A percentile compares a stretch with the other conserved stretches of the same genome.
Conservation (phyloP, 129 eudicot genomes). For the Flaveria sonorensis region DNA sequence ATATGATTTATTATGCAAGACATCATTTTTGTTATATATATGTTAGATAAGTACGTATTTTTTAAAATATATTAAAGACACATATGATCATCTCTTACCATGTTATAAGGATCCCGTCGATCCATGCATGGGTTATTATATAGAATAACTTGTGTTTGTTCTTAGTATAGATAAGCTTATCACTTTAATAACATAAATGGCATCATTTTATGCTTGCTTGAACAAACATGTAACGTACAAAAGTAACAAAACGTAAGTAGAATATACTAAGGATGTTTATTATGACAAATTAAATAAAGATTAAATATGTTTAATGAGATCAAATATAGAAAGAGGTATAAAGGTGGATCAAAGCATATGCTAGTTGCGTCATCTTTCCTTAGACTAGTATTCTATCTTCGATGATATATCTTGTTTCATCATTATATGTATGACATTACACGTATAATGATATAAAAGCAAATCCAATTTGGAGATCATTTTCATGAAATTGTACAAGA, state of each 20-base stretch:
- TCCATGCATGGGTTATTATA: too few relatives aligned
- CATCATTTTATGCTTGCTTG: slow-evolving; percentile 2
- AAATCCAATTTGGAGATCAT: neutral
- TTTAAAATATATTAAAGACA: too few relatives aligned
- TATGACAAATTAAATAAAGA: neutral
- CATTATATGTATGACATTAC: neutral
- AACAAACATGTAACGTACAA: neutral
- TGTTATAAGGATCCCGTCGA: neutral
- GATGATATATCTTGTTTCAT: neutral
- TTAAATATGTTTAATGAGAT: neutral
- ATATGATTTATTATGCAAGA: too few relatives aligned
- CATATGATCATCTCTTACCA: too few relatives aligned
- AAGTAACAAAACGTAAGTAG: neutral
- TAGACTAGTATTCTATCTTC: neutral
- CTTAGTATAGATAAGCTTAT: neutral
- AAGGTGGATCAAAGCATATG: neutral
- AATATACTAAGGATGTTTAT: neutral
- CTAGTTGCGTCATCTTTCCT: neutral
- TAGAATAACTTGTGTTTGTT: neutral
- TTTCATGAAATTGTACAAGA: neutral
- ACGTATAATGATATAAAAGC: neutral
- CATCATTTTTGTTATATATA: too few relatives aligned
- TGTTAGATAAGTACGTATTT: too few relatives aligned
- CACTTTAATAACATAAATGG: neutral
- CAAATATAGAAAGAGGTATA: neutral